Evolutionary conservation across 75 land plant genomes (phyloP).

Genomic region (Cupressus sempervirens): DNA sequence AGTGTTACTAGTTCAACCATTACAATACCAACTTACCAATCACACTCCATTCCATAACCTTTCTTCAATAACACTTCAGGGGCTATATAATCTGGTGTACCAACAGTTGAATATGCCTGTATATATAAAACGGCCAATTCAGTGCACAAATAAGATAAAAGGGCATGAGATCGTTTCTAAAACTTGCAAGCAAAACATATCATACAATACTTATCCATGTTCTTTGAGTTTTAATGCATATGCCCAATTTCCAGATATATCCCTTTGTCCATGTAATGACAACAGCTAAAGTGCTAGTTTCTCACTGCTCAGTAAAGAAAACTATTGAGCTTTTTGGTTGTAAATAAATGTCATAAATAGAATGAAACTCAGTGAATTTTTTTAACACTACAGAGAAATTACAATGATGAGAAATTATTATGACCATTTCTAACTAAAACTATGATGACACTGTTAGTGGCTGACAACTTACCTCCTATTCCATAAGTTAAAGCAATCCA

Average conservation of each 20-base stretch:
- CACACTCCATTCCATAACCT: slow-evolving; percentile 91
- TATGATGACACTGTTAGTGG: not conserved
- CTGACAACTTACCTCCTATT: not conserved
- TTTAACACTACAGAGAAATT: not conserved
- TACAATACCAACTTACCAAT: slow-evolving; percentile 46
- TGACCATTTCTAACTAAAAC: not conserved
- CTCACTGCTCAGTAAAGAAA: not conserved
- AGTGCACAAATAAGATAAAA: slow-evolving; percentile 7
- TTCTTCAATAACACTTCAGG: slow-evolving; percentile 83
- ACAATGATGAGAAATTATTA: not conserved
- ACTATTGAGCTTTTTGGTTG: not conserved
- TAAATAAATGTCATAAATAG: not conserved
- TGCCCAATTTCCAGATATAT: not conserved
- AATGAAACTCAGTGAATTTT: not conserved
- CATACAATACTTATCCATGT: not conserved
- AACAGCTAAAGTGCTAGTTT: not conserved
- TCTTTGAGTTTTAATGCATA: not conserved
- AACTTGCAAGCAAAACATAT: not conserved
- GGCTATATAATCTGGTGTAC: slow-evolving; percentile 90
- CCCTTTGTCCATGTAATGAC: not conserved
- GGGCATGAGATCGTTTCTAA: not conserved
- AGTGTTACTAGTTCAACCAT: not conserved
- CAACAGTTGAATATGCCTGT: slow-evolving; percentile 92
- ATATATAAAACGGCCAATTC: slow-evolving; percentile 8
- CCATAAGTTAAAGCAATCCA: not conserved